phyloP scores from a whole-genome alignment of 176 grass and related monocot species.

The Elaeis guineensis region DNA sequence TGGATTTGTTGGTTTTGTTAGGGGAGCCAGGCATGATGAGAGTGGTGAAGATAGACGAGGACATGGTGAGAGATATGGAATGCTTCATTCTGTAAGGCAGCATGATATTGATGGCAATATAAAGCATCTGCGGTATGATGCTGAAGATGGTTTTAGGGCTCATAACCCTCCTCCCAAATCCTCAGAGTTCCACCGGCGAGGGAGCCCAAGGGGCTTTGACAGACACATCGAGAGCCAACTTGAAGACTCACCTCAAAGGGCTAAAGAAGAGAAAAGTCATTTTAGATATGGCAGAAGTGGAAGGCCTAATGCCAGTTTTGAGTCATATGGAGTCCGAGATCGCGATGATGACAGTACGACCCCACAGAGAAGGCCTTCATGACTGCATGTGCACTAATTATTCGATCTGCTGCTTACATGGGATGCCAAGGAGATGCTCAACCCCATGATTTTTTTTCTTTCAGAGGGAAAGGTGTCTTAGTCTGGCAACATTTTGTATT shows the following conservation, averaged over 20 bases:
- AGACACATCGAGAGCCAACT: constrained; percentile 34
- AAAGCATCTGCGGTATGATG: constrained; percentile 37
- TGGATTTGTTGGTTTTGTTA: constrained; percentile 34
- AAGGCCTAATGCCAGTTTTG: constrained; percentile 16
- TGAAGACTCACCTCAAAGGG: constrained; percentile 27
- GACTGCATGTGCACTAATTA: constrained; percentile 5
- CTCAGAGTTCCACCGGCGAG: constrained; percentile 37
- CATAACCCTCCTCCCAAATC: constrained; percentile 37
- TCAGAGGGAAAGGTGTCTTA: constrained; percentile 28
- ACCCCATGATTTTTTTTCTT: constrained; percentile 22
- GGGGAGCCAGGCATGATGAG: constrained; percentile 35
- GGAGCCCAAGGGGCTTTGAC: constrained; percentile 40
- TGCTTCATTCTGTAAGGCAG: constrained; percentile 36
- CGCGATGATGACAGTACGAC: constrained; percentile 12
- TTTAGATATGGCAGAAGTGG: constrained; percentile 20
- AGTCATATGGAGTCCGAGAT: constrained; percentile 11
- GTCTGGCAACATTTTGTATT: constrained; percentile 38
- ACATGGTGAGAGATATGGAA: constrained; percentile 31
- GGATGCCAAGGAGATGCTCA: constrained; percentile 22
- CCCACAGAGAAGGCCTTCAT: constrained; percentile 29
- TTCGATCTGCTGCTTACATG: constrained; percentile 20
- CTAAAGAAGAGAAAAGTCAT: constrained; percentile 27
- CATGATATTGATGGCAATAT: constrained; percentile 31
- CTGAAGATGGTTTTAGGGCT: constrained; percentile 38
- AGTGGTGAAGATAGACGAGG: constrained; percentile 42